Evolutionary conservation across 1,139 yeast species (phyloP).

Genomic region (Meyerozyma guilliermondii): DNA sequence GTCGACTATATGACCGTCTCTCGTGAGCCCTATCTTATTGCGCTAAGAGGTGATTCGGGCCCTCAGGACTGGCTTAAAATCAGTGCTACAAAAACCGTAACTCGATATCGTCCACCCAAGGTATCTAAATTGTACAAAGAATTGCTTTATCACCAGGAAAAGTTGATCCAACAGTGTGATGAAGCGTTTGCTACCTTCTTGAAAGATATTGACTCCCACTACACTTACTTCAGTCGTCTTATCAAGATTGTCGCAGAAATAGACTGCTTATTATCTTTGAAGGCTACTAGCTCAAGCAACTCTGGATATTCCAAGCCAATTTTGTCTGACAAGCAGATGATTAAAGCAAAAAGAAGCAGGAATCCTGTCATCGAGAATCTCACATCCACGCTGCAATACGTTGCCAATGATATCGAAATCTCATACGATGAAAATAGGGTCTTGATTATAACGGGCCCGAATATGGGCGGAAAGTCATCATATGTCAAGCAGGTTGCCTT

Average conservation of each 20-base stretch:
- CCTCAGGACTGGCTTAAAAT: slow-evolving; percentile 77
- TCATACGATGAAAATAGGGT: slow-evolving; percentile 40
- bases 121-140: slow-evolving; percentile 46
- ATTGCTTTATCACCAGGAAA: slow-evolving; percentile 59
- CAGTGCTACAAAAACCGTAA: slow-evolving; percentile 64
- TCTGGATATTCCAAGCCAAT: slow-evolving; percentile 52
- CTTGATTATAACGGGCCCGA: slow-evolving; percentile 67
- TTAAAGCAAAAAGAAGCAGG: slow-evolving; percentile 56
- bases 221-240: slow-evolving; percentile 45
- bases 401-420: slow-evolving; percentile 65
- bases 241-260: slow-evolving; percentile 52
- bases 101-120: slow-evolving; percentile 68
- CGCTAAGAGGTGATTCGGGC: slow-evolving; percentile 57
- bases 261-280: slow-evolving; percentile 73
- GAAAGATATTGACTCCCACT: slow-evolving; percentile 37
- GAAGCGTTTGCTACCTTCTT: slow-evolving; percentile 53
- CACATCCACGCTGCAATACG: slow-evolving; percentile 39
- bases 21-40: slow-evolving; percentile 68
- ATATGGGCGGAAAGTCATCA: slow-evolving; percentile 78
- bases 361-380: slow-evolving; percentile 76
- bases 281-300: slow-evolving; percentile 50
- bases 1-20: slow-evolving; percentile 52
- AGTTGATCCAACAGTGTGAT: slow-evolving; percentile 51
- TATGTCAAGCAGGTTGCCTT: slow-evolving; percentile 62
- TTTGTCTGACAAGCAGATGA: slow-evolving; percentile 44